Evolutionary conservation across 768 basidiomycete species (phyloP).

Genomic region (Amanita molliuscula): DNA sequence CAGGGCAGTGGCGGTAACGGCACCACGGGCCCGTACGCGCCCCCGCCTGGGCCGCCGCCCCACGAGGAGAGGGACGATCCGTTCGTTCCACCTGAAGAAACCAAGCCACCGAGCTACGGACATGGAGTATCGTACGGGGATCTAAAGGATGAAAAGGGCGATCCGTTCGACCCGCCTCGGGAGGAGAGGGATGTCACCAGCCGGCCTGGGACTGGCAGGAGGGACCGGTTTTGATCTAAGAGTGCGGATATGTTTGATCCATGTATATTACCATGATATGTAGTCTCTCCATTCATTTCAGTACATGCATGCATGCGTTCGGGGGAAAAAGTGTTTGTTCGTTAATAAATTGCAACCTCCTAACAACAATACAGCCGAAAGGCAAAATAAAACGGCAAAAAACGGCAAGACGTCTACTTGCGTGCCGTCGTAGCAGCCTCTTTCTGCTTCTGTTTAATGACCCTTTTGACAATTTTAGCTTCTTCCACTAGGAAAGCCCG

Average conservation of each 20-base stretch:
- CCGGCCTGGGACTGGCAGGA: slow-evolving; percentile 25
- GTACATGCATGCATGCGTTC: not conserved
- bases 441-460: slow-evolving; percentile 87
- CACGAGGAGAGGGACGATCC: slow-evolving; percentile 18
- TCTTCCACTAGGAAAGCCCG: slow-evolving; percentile 99
- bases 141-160: slow-evolving; percentile 30
- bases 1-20: not conserved
- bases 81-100: slow-evolving; percentile 21
- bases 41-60: slow-evolving; percentile 43
- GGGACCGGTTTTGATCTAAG: slow-evolving; percentile 14
- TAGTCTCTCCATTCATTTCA: no score
- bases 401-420: slow-evolving; percentile 23
- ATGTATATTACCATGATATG: no score
- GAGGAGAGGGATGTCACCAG: slow-evolving; percentile 35
- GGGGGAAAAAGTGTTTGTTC: no score
- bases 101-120: slow-evolving; percentile 42
- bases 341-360: no score
- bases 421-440: slow-evolving; percentile 19
- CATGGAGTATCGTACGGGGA: slow-evolving; percentile 13
- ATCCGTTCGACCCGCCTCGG: slow-evolving; percentile 41
- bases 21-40: slow-evolving; percentile 23
- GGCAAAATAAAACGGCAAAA: slow-evolving; percentile 3
- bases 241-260: no score
- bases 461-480: slow-evolving; percentile 99
- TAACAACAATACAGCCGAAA: no score